Percentiles rank a stretch among this genome's conserved stretches.
Conservation (phyloP, 257 asterid genomes). For the Striga asiatica region DNA sequence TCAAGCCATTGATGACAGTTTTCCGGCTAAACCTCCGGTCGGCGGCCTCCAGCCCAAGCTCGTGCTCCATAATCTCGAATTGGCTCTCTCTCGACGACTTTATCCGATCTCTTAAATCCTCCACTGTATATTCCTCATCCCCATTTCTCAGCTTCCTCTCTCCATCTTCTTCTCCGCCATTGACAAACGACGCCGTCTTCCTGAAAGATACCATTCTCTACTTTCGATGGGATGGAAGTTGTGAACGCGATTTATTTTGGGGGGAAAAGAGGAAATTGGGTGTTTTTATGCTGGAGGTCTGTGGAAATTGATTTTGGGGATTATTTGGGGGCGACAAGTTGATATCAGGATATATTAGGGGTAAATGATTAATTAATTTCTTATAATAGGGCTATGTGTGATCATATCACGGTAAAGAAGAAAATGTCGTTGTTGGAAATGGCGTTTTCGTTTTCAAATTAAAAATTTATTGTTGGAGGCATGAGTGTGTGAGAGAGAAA, state of each 20-base stretch:
- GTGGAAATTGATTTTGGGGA: not conserved
- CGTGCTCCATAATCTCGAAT: slow-evolving; percentile 35
- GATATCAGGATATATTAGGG: not conserved
- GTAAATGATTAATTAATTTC: not conserved
- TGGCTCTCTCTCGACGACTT: slow-evolving; percentile 29
- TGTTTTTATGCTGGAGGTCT: not conserved
- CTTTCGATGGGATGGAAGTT: not conserved
- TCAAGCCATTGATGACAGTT: slow-evolving; percentile 43
- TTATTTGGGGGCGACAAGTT: not conserved
- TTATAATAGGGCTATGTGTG: not conserved
- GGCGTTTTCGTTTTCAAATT: not conserved
- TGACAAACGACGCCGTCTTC: slow-evolving; percentile 15
- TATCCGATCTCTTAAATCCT: slow-evolving; percentile 34
- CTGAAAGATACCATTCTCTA: slow-evolving; percentile 16
- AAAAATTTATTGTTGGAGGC: not conserved
- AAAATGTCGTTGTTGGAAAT: not conserved
- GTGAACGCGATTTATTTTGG: not conserved
- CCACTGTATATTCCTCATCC: slow-evolving; percentile 46
- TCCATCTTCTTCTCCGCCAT: slow-evolving; percentile 13
- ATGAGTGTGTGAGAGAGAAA: not conserved
- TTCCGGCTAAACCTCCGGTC: slow-evolving; percentile 43
- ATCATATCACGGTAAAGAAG: not conserved
- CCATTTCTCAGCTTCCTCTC: not conserved
- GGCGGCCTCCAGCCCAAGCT: slow-evolving; percentile 26
- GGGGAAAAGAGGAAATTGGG: too few relatives aligned